These are phyloP conservation scores for Spatholobus suberectus DNA, from an alignment of 306 rosid genomes.

Conservation along the genomic window DNA sequence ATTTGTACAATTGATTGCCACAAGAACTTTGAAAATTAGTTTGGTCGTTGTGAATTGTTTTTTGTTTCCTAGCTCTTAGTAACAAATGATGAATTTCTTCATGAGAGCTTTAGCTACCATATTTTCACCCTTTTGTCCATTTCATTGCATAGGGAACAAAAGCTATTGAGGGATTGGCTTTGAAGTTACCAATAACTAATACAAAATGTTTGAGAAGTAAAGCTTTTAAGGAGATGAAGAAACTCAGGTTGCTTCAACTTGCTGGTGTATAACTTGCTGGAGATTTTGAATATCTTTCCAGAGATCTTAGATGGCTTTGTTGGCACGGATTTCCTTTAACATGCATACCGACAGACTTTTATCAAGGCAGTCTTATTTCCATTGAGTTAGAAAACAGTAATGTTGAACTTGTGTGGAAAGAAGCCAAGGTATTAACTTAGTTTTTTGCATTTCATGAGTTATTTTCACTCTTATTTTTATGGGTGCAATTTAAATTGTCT, in stretches of 20 bases:
- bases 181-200: not conserved
- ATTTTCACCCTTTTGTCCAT: not conserved
- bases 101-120: not conserved
- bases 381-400: slow-evolving; percentile 29
- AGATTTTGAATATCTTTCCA: slow-evolving; percentile 35
- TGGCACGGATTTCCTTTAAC: slow-evolving; percentile 37
- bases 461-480: too few species aligned
- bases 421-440: slow-evolving; percentile 18
- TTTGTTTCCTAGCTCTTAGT: not conserved
- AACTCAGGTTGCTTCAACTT: slow-evolving; percentile 42
- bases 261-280: slow-evolving; percentile 33
- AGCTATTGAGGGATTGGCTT: slow-evolving; percentile 37
- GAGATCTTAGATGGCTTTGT: slow-evolving; percentile 33
- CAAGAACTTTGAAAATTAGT: not conserved
- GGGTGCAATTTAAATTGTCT: not conserved
- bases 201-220: not conserved
- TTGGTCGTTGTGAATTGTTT: not conserved
- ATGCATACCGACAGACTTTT: slow-evolving; percentile 10
- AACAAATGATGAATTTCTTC: not conserved
- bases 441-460: not conserved
- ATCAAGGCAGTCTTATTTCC: slow-evolving; percentile 30
- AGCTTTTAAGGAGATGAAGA: slow-evolving; percentile 42
- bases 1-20: not conserved
- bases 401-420: slow-evolving; percentile 10
- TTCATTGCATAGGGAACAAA: slow-evolving; percentile 36